Base-by-base conservation (phyloP, 371 early-diverging fungal species). In the Rhizopus delemar region DNA sequence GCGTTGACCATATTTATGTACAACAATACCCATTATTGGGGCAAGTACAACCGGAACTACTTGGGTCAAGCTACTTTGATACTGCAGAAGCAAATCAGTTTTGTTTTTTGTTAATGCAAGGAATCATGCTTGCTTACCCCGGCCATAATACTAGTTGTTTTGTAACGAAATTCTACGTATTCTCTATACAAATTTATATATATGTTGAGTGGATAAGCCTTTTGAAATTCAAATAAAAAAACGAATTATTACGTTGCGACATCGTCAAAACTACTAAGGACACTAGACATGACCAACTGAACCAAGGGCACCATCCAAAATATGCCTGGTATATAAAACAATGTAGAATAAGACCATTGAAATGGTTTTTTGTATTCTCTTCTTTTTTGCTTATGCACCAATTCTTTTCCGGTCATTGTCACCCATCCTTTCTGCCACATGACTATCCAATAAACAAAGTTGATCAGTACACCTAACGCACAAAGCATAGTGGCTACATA, bases 31-130 rank as follows among this genome's bases (percentile, higher is more conserved):
- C 62, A 81, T 59, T 9, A 81, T 12, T 2, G 86, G 86, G 11
- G 81, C 76, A 12, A 71, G 60, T 4, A 82, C 66, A 33, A 84
- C 78, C 0, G 86, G 86, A 12, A 82, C 61, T 12, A 74, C 74
- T 57, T 81, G 78, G 6, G 82, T 73, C 41, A 84, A 60, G 60
- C 82, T 80, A 59, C 82, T 75, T 70, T 81, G 78, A 59, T 80
- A 86, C 78, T 78, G 54, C 9, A 28, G 11, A 34, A 36, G 7
- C 3, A 22, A 38, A 28, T 58, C 28, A 46, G 28, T 7, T 29
- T 49, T 34, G 11, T 31, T 46, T 48, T 50, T 35, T 22, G 16
- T 29, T 5, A 28, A 9, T 50, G 28, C 16, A 35, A 33, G 1
- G 13, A 7, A 6, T 39, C 22, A 7, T n/a, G 15, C 8, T 4